Evolutionary conservation across 305 asterid genomes (phyloP).

Genomic region (Vinca major): DNA sequence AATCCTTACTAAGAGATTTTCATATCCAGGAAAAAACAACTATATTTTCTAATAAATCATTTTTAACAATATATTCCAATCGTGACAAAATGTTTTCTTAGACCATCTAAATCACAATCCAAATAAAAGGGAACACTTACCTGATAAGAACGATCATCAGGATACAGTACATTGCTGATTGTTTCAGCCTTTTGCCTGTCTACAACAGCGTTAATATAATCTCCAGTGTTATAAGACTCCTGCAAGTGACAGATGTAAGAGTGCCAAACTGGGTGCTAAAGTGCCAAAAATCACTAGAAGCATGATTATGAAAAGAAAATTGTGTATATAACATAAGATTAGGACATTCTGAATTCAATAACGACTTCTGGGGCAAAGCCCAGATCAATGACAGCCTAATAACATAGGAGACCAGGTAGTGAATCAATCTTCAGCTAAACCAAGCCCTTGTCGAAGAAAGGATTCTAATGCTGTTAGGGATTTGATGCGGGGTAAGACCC

Average conservation of each 20-base stretch:
- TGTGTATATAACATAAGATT: neutral
- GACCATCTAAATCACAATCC: conserved; percentile 2
- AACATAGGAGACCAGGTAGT: neutral
- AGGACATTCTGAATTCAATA: conserved; percentile 3
- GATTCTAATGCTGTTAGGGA: neutral
- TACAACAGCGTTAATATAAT: conserved; percentile 30
- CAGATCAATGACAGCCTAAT: neutral
- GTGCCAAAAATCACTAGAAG: neutral
- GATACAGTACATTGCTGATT: conserved; percentile 34
- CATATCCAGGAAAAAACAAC: neutral
- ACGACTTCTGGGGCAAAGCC: neutral
- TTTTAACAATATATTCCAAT: neutral
- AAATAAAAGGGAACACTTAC: conserved; percentile 10
- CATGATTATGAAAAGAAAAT: neutral
- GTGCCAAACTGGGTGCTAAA: neutral
- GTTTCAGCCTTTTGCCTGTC: conserved; percentile 38
- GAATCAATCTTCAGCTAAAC: neutral
- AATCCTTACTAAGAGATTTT: neutral
- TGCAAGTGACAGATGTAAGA: conserved; percentile 13
- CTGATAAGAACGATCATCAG: conserved; percentile 41
- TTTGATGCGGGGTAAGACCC: neutral
- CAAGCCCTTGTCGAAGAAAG: neutral
- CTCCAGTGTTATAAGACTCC: conserved; percentile 37
- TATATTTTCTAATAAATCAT: neutral
- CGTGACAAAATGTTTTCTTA: neutral